phyloP scores from a whole-genome alignment of 176 grass and related monocot genomes.

The Cenchrus americanus region DNA sequence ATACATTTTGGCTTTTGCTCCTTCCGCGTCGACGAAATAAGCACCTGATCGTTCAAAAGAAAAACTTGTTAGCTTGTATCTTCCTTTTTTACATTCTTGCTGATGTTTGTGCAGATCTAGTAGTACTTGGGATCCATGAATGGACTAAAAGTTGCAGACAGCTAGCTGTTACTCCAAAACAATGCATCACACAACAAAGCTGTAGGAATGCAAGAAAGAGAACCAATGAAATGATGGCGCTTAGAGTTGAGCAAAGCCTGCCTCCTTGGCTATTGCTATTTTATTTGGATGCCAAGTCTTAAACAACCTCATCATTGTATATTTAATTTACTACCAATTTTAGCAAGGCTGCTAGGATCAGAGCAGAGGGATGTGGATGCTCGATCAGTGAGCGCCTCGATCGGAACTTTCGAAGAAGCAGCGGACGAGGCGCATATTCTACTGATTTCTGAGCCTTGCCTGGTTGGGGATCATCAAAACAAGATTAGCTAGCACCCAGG shows the following conservation, averaged over 20 bases:
- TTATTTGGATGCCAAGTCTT: slow-evolving; percentile 8
- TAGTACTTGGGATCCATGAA: not conserved
- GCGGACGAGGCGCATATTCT: not conserved
- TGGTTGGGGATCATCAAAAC: slow-evolving; percentile 18
- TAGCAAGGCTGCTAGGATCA: not conserved
- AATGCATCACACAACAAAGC: not conserved
- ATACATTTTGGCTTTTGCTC: too few species aligned
- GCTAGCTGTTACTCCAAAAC: not conserved
- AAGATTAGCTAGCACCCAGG: not conserved
- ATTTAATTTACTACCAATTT: not conserved
- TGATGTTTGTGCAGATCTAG: not conserved
- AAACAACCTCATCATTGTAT: not conserved
- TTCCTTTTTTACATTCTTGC: not conserved
- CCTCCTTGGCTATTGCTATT: not conserved
- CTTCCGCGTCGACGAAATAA: too few species aligned
- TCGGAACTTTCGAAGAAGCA: slow-evolving; percentile 21
- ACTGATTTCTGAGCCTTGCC: not conserved
- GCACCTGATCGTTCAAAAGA: too few species aligned
- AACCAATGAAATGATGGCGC: not conserved
- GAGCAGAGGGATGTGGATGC: not conserved
- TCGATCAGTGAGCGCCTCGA: not conserved
- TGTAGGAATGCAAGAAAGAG: not conserved
- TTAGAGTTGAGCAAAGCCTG: not conserved
- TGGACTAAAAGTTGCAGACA: not conserved
- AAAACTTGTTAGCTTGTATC: not conserved